phyloP scores from a whole-genome alignment of 73 alveolate genomes.

The Breviolum minutum region DNA sequence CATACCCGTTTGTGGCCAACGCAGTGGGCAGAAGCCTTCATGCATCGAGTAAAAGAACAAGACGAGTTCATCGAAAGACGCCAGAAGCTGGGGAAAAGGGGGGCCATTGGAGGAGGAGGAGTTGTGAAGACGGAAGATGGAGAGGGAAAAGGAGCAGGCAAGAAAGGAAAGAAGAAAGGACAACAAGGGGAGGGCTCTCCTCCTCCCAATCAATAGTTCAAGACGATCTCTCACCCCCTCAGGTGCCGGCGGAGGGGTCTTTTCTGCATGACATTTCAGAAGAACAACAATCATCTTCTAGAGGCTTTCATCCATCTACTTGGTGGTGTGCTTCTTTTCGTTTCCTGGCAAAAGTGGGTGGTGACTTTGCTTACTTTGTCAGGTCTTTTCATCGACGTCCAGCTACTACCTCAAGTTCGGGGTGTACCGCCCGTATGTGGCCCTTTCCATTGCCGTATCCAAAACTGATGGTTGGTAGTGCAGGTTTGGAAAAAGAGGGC shows the following conservation, averaged over 20 bases:
- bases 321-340: not conserved
- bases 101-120: no score
- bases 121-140: not conserved
- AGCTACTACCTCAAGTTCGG: not conserved
- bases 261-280: no score
- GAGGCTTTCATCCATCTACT: no score
- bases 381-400: not conserved
- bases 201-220: no score
- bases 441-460: constrained; percentile 7
- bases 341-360: not conserved
- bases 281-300: not conserved
- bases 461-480: not conserved
- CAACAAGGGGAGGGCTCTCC: not conserved
- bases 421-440: not conserved
- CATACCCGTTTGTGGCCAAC: not conserved
- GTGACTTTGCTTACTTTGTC: not conserved
- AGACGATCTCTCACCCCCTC: no score
- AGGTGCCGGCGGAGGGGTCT: not conserved
- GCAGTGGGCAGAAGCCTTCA: not conserved
- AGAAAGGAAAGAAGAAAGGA: not conserved
- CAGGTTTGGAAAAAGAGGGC: no score
- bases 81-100: not conserved
- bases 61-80: not conserved
- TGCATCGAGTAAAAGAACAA: not conserved
- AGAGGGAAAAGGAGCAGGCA: no score